Conservation (phyloP, 2,329 filamentous ascomycete species). For the Tolypocladium pustulatum region DNA sequence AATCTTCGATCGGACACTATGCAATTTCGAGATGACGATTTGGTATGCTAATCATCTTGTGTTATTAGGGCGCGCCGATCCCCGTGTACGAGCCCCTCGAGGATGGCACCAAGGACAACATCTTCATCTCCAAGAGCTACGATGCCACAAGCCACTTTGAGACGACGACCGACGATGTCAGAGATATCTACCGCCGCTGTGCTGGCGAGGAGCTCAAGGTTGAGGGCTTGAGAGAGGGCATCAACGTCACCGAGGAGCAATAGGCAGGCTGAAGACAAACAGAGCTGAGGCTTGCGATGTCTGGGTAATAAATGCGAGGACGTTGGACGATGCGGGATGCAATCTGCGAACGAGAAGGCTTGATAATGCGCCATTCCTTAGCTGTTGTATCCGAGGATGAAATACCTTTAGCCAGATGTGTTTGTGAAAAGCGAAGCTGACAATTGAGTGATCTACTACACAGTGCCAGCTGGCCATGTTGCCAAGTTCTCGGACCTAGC, state of each 20-base stretch:
- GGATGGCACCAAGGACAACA: constrained; percentile 73
- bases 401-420: not conserved
- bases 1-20: not conserved
- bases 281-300: not conserved
- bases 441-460: not conserved
- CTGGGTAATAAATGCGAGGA: not conserved
- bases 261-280: constrained; percentile 9
- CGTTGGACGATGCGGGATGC: not conserved
- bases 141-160: constrained; percentile 98
- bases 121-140: constrained; percentile 98
- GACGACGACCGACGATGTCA: constrained; percentile 82
- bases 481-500: not conserved
- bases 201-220: constrained; percentile 80
- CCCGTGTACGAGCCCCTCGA: constrained; percentile 88
- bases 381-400: not conserved
- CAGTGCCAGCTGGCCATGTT: not conserved
- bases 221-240: constrained; percentile 73
- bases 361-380: not conserved
- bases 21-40: not conserved
- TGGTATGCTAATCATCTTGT: not conserved
- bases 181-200: constrained; percentile 80
- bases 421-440: not conserved
- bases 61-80: constrained; percentile 60
- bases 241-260: constrained; percentile 62
- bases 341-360: not conserved